phyloP scores from a whole-genome alignment of 495 filamentous ascomycete species.

The Penicillium malachiteum region DNA sequence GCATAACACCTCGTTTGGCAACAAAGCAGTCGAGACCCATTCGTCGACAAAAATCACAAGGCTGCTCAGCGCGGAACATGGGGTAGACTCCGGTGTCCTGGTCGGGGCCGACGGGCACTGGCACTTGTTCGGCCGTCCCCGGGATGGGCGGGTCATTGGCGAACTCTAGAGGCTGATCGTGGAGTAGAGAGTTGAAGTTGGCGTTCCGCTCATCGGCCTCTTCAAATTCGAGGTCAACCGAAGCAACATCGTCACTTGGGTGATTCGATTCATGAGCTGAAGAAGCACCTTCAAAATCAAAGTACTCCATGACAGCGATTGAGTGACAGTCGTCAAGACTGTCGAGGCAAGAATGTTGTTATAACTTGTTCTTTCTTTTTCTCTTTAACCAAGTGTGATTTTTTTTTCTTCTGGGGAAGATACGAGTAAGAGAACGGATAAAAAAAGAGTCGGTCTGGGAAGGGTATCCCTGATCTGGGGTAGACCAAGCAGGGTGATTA shows the following conservation, averaged over 20 bases:
- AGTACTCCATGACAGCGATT: conserved; percentile 49
- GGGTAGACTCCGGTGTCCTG: conserved; percentile 42
- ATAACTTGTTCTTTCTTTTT: neutral
- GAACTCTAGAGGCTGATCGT: conserved; percentile 41
- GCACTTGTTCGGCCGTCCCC: conserved; percentile 25
- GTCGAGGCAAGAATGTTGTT: neutral
- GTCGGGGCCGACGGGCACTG: conserved; percentile 29
- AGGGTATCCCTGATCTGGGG: conserved; percentile 35
- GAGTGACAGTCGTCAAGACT: neutral
- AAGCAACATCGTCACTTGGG: conserved; percentile 42
- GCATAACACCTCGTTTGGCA: conserved; percentile 64
- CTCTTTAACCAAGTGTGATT: neutral
- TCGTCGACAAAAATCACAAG: conserved; percentile 70
- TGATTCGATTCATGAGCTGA: conserved; percentile 35
- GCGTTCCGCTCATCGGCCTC: conserved; percentile 35
- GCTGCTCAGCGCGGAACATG: conserved; percentile 49
- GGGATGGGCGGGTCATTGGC: conserved; percentile 30
- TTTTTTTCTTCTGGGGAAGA: neutral
- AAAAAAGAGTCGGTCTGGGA: conserved; percentile 26
- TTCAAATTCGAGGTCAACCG: conserved; percentile 39
- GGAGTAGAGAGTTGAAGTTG: conserved; percentile 35
- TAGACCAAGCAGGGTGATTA: conserved; percentile 30
- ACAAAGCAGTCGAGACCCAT: conserved; percentile 75
- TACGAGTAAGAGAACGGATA: conserved; percentile 5
- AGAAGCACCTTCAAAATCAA: conserved; percentile 54